Conservation (phyloP, 2,329 filamentous ascomycete genomes). For the Botryotinia narcissicola region DNA sequence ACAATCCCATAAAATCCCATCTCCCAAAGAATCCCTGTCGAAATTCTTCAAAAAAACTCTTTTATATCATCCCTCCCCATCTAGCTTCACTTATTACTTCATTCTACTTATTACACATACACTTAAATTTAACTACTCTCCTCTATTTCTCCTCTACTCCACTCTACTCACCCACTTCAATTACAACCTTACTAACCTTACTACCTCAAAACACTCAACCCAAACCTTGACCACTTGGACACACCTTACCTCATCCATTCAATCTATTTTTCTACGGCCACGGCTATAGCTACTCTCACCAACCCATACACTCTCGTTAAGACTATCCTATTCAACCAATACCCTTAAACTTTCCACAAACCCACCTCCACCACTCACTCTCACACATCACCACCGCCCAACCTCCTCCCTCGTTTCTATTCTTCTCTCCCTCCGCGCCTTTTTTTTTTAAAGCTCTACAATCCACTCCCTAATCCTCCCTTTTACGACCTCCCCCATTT, state of each 20-base stretch:
- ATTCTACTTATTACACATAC: background rate
- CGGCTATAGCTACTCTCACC: conserved; percentile 19
- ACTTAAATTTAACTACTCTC: conserved; percentile 4
- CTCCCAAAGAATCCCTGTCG: too few relatives aligned
- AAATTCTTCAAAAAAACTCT: too few relatives aligned
- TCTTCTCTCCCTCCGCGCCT: conserved; percentile 24
- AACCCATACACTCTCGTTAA: conserved; percentile 17
- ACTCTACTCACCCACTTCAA: conserved; percentile 18
- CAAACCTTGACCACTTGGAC: conserved; percentile 12
- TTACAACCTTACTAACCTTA: conserved; percentile 12
- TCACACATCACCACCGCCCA: conserved; percentile 32
- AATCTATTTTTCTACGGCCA: conserved; percentile 12
- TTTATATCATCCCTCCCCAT: background rate
- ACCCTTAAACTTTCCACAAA: conserved; percentile 21
- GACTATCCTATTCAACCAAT: conserved; percentile 16
- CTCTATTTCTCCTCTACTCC: background rate
- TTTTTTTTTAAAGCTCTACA: conserved; percentile 27
- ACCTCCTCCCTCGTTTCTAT: conserved; percentile 27
- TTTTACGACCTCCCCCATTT: conserved; percentile 33
- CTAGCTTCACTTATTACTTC: background rate
- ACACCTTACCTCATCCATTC: conserved; percentile 22
- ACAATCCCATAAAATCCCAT: too few relatives aligned
- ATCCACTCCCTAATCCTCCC: conserved; percentile 36
- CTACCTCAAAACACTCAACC: conserved; percentile 1
- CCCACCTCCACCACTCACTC: conserved; percentile 31